Evolutionary conservation across 2,329 filamentous ascomycete species (phyloP).

Genomic region (Stemphylium beticola): DNA sequence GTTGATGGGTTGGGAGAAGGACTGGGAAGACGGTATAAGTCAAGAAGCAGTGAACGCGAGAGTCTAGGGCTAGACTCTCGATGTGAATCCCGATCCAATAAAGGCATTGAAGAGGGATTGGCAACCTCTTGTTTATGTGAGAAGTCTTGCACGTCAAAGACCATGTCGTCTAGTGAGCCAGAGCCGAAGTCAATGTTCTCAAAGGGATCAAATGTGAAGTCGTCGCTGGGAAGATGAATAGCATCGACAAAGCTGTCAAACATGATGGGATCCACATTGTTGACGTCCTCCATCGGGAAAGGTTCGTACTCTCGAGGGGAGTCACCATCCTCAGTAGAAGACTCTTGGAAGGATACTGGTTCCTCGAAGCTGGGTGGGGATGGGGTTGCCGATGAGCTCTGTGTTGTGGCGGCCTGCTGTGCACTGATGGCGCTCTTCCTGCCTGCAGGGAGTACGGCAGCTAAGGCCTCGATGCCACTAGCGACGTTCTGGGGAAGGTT

Average conservation of each 20-base stretch:
- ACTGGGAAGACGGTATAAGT: constrained; percentile 46
- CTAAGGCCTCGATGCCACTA: constrained; percentile 44
- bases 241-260: constrained; percentile 34
- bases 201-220: constrained; percentile 35
- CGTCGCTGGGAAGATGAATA: constrained; percentile 29
- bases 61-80: constrained; percentile 39
- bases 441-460: constrained; percentile 43
- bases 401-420: constrained; percentile 18
- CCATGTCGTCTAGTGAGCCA: constrained; percentile 25
- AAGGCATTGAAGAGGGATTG: constrained; percentile 14
- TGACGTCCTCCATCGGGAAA: constrained; percentile 34
- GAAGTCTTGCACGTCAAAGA: constrained; percentile 28
- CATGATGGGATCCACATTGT: constrained; percentile 29
- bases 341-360: constrained; percentile 23
- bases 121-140: constrained; percentile 25
- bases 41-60: constrained; percentile 48
- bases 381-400: constrained; percentile 24
- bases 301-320: constrained; percentile 34
- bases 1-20: constrained; percentile 44
- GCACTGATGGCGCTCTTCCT: constrained; percentile 29
- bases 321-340: constrained; percentile 34
- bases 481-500: constrained; percentile 40
- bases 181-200: constrained; percentile 38
- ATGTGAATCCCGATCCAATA: constrained; percentile 22
- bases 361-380: constrained; percentile 32